Base-by-base conservation (phyloP, 2,329 filamentous ascomycete species). In the Ophiostoma fasciatum region DNA sequence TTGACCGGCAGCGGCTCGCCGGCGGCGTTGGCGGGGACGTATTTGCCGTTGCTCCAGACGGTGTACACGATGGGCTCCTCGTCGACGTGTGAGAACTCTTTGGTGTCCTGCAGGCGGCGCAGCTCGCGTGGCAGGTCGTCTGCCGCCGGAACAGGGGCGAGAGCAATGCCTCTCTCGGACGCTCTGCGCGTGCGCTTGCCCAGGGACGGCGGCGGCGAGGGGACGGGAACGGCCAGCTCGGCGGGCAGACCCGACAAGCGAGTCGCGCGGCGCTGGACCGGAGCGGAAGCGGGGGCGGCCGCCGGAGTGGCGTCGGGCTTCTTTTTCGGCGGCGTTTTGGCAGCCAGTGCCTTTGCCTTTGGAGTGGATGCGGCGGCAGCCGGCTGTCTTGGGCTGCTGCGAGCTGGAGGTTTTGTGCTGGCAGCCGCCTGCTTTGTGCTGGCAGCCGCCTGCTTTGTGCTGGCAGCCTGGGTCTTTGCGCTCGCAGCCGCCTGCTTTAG, bases 1-100 rank as follows among this genome's bases (percentile, higher is more conserved):
- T 41, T 41, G n/a, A 44, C 44, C 2, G 47, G 43, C 28, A 57
- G 57, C 28, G 60, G 56, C 26, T 56, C 52, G 1, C 55, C 49
- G 3, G 56, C 50, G 27, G 57, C 58, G 34, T 61, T 42, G 10
- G 54, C 49, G 18, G 53, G 49, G 3, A 78, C 57, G 38, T 64
- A 68, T 50, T 78, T 78, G 38, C 74, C 74, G 44, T 77, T 78
- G 46, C 68, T 70, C 74, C 74, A 78, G 19, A 74, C 62, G 2
- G 69, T 74, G 44, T 69, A 62, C 7, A 68, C 29, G 4, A 78
- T 64, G 5, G 71, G 71, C 35, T 64, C 58, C 12, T 64, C 65
- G 36, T 78, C 74, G 17, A 76, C 66, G 31, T 67, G 63, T 1
- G 66, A 58, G 42, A 64, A 78, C 46, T 78, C 74, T 39, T 74